Evolutionary conservation across 768 basidiomycete genomes (phyloP).

Genomic region (Hypholoma sublateritium): DNA sequence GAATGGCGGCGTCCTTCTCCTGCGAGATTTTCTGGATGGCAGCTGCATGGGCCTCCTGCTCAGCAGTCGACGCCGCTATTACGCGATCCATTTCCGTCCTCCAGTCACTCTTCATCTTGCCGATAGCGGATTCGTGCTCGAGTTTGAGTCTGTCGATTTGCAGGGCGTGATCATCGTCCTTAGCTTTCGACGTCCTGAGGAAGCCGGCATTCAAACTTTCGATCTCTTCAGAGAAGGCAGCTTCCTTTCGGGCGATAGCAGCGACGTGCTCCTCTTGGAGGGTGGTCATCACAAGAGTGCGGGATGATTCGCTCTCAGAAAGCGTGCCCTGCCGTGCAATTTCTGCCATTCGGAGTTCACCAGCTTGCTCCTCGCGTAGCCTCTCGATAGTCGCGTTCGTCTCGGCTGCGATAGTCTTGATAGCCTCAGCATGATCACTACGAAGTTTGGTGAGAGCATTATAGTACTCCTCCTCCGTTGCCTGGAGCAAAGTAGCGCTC

Average conservation of each 20-base stretch:
- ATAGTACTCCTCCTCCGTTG: constrained; percentile 81
- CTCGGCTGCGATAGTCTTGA: constrained; percentile 63
- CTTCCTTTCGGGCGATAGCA: constrained; percentile 66
- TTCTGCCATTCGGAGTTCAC: constrained; percentile 71
- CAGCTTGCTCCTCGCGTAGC: constrained; percentile 74
- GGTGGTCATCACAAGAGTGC: constrained; percentile 56
- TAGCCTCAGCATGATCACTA: constrained; percentile 62
- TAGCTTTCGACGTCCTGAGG: constrained; percentile 45
- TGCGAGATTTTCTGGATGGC: constrained; percentile 32
- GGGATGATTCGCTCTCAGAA: constrained; percentile 71
- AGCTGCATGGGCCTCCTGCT: constrained; percentile 43
- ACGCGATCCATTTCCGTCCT: constrained; percentile 50
- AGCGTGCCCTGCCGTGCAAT: constrained; percentile 73
- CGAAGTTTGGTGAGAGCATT: constrained; percentile 78
- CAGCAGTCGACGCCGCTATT: constrained; percentile 39
- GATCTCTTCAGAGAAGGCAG: constrained; percentile 61
- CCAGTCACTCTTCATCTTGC: constrained; percentile 56
- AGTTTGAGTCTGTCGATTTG: constrained; percentile 60
- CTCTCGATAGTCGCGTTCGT: constrained; percentile 63
- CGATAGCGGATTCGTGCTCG: constrained; percentile 54
- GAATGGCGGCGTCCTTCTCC: constrained; percentile 50
- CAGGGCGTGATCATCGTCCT: constrained; percentile 59
- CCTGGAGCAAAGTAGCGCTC: constrained; percentile 54
- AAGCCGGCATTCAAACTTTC: constrained; percentile 69
- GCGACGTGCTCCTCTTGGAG: constrained; percentile 74